phyloP scores from a whole-genome alignment of 139 green algal genomes.

The Nannochloris sp. region DNA sequence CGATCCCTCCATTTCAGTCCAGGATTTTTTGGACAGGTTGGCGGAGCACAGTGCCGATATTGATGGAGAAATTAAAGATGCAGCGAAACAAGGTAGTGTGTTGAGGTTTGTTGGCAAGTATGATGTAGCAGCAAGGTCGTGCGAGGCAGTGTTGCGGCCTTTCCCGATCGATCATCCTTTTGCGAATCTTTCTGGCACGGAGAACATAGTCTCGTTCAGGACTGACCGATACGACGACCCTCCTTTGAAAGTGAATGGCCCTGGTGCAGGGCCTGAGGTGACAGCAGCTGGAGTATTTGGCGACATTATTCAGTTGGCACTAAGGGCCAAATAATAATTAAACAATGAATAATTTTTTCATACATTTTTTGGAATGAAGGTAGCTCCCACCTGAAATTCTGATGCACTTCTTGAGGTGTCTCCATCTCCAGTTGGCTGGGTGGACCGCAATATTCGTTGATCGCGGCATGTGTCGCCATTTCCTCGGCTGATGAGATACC shows the following conservation, averaged over 20 bases:
- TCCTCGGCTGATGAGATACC: no score
- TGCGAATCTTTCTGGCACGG: constrained; percentile 66
- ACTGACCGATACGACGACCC: constrained; percentile 61
- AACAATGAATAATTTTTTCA: neutral
- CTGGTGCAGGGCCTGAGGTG: constrained; percentile 79
- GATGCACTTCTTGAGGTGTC: no score
- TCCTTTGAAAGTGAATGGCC: constrained; percentile 75
- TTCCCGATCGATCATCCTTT: constrained; percentile 76
- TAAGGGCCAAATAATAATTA: neutral
- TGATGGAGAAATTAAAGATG: constrained; percentile 40
- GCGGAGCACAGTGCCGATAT: constrained; percentile 79
- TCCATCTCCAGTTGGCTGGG: no score
- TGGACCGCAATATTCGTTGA: no score
- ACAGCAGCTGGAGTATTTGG: constrained; percentile 88
- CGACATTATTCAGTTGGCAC: constrained; percentile 72
- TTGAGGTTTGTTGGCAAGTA: constrained; percentile 84
- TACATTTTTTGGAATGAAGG: no score
- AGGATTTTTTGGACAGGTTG: constrained; percentile 59
- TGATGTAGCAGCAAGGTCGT: constrained; percentile 56
- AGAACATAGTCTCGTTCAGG: constrained; percentile 88
- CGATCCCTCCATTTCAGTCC: constrained; percentile 16
- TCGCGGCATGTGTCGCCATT: no score
- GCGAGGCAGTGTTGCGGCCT: constrained; percentile 38
- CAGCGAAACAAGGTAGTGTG: constrained; percentile 55
- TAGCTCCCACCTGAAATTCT: no score